Evolutionary conservation across 139 green algal species (phyloP).

Genomic region (Parachlorella kessleri): DNA sequence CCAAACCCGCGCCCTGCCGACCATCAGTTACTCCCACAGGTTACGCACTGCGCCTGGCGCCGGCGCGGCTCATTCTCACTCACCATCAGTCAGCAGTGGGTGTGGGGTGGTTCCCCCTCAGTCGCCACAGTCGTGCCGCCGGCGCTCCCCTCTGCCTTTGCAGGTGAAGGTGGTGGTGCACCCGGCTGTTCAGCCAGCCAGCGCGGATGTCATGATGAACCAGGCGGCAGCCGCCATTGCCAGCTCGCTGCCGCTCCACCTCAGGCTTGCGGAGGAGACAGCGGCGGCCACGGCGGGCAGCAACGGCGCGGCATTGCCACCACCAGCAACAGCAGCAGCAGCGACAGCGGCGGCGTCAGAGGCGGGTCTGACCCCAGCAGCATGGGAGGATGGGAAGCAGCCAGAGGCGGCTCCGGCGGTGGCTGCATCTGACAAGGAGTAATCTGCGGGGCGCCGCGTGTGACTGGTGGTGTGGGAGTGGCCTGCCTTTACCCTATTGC

Average conservation of each 20-base stretch:
- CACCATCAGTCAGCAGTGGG: no score
- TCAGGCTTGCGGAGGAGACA: no score
- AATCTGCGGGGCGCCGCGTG: no score
- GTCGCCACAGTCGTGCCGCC: no score
- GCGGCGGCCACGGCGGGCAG: no score
- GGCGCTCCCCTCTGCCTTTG: background rate
- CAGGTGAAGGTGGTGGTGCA: slow-evolving; percentile 33
- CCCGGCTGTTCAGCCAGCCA: slow-evolving; percentile 15
- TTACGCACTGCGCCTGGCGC: background rate
- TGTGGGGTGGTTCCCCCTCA: no score
- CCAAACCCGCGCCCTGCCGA: background rate
- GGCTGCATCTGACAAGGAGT: no score
- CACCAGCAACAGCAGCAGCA: slow-evolving; percentile 6
- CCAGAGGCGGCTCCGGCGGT: background rate
- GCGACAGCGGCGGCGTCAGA: background rate
- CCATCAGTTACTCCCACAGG: background rate
- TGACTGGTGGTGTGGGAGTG: no score
- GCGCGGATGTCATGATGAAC: slow-evolving; percentile 31
- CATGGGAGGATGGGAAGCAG: background rate
- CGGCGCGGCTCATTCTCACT: background rate
- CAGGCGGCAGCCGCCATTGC: slow-evolving; percentile 22
- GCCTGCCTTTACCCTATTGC: no score
- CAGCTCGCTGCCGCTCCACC: slow-evolving; percentile 18
- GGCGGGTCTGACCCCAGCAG: background rate
- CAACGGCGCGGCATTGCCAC: slow-evolving; percentile 3